A percentile compares a stretch with the other conserved stretches of the same genome.
phyloP scores from a whole-genome alignment of 2,329 filamentous ascomycete genomes.

The Neonectria punicea region DNA sequence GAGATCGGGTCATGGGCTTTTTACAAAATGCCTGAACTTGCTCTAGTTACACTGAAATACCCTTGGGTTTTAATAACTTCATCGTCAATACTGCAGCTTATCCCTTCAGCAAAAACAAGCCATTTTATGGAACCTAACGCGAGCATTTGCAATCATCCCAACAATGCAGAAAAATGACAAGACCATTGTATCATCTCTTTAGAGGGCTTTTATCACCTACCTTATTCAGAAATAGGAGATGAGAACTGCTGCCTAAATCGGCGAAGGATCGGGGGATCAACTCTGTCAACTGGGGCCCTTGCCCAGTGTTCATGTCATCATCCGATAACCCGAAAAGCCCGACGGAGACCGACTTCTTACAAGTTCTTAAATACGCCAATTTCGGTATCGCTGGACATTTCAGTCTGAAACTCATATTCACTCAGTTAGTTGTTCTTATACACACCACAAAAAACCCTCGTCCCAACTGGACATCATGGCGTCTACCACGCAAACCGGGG shows the following conservation, averaged over 20 bases:
- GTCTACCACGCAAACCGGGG: not conserved
- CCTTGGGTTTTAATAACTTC: too few species aligned
- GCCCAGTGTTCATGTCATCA: not conserved
- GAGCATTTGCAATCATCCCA: too few species aligned
- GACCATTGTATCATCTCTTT: too few species aligned
- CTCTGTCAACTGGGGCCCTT: not conserved
- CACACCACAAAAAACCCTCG: not conserved
- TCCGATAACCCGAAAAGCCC: slow-evolving; percentile 1
- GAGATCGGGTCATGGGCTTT: too few species aligned
- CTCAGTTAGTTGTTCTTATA: not conserved
- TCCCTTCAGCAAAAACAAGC: too few species aligned
- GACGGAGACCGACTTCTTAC: not conserved
- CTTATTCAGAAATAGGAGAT: not conserved
- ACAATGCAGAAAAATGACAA: too few species aligned
- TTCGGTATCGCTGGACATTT: not conserved
- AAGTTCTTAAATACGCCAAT: not conserved
- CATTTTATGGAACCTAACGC: too few species aligned
- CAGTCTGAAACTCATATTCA: not conserved
- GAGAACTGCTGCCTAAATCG: not conserved
- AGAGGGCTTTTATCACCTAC: not conserved
- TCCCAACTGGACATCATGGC: not conserved
- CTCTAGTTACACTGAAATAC: too few species aligned
- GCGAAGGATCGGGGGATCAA: not conserved
- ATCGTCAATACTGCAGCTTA: too few species aligned
- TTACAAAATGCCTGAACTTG: too few species aligned